Percentiles rank a stretch among this genome's conserved stretches.
Evolutionary conservation across 2,329 filamentous ascomycete species (phyloP).

Genomic region (Hypoxylon sp.): DNA sequence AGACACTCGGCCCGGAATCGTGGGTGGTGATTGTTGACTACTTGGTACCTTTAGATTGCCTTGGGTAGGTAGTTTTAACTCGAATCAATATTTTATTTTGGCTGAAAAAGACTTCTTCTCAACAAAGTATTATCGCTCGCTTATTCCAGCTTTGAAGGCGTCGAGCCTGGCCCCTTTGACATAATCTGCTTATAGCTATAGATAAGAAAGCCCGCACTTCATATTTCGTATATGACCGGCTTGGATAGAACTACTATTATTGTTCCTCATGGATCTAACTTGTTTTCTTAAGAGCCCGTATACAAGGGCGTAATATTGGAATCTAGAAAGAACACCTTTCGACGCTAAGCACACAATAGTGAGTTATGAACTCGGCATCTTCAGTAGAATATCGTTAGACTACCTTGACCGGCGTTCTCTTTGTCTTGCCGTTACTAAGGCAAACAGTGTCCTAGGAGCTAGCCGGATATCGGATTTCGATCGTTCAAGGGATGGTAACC

Average conservation of each 20-base stretch:
- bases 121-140: too few species aligned
- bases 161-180: background rate
- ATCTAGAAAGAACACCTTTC: background rate
- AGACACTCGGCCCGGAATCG: too few species aligned
- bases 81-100: too few species aligned
- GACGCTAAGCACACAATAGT: background rate
- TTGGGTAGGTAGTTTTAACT: too few species aligned
- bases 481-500: background rate
- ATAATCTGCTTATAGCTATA: background rate
- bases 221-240: background rate
- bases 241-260: background rate
- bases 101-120: too few species aligned
- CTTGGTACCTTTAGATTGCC: too few species aligned
- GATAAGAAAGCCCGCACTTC: background rate
- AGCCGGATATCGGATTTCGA: background rate
- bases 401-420: background rate
- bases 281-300: background rate
- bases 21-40: background rate
- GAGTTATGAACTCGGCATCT: background rate
- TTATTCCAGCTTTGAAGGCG: background rate
- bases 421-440: background rate
- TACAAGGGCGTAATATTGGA: background rate
- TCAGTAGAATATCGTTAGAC: background rate
- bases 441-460: background rate
- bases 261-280: background rate